Evolutionary conservation across 768 basidiomycete species (phyloP).

Genomic region (Pleurotus cornucopiae): DNA sequence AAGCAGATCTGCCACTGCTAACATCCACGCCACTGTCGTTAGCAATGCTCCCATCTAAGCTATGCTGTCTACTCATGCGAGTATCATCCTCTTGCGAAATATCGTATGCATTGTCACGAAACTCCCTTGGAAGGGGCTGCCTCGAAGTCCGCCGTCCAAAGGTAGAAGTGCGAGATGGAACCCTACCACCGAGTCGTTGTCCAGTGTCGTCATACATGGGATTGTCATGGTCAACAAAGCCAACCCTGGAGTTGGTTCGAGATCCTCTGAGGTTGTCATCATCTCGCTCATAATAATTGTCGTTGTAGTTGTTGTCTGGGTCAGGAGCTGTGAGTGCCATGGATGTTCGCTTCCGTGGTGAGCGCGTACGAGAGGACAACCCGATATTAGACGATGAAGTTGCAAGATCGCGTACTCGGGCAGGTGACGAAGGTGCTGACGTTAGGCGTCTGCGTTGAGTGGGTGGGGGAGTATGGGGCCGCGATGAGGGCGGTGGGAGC

Average conservation of each 20-base stretch:
- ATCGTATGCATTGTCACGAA: slow-evolving; percentile 27
- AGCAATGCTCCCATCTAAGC: neutral
- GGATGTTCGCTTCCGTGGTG: slow-evolving; percentile 8
- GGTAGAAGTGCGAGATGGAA: slow-evolving; percentile 1
- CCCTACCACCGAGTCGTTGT: neutral
- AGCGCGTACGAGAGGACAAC: slow-evolving; percentile 9
- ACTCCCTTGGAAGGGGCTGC: slow-evolving; percentile 37
- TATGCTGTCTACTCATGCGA: neutral
- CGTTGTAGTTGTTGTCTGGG: neutral
- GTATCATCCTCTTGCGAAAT: slow-evolving; percentile 12
- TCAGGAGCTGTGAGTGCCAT: slow-evolving; percentile 3
- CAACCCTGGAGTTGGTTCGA: neutral
- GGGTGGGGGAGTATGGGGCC: slow-evolving; percentile 9
- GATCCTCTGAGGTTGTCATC: neutral
- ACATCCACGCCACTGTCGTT: neutral
- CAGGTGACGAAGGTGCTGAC: slow-evolving; percentile 40
- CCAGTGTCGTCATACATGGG: neutral
- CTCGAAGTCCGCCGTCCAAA: slow-evolving; percentile 26
- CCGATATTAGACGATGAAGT: neutral
- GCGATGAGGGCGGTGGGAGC: slow-evolving; percentile 3
- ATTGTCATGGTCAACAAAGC: neutral
- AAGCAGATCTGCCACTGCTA: neutral
- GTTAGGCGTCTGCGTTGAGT: slow-evolving; percentile 35
- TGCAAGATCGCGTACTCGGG: slow-evolving; percentile 12
- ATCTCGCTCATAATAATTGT: neutral